A percentile compares a stretch with the other conserved stretches of the same genome.
phyloP scores from a whole-genome alignment of 2,329 filamentous ascomycete species.

The Alternaria atra region DNA sequence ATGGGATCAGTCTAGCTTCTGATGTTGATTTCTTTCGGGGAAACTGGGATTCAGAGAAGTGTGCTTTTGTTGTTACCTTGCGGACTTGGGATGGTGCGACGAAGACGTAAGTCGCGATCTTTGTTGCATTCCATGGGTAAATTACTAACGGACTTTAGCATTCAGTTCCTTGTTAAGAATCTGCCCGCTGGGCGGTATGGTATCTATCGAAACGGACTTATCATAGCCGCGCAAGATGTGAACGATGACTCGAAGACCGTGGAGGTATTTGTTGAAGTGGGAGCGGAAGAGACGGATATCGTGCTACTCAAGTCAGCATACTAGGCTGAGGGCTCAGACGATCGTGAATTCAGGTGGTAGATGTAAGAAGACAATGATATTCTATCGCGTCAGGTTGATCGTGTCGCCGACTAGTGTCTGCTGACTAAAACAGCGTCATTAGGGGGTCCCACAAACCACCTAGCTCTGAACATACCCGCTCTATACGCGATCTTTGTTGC shows the following conservation, averaged over 20 bases:
- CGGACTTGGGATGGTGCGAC: slow-evolving; percentile 23
- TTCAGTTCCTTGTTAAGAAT: neutral
- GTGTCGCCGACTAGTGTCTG: no score
- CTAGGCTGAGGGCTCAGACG: neutral
- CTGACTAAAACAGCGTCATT: no score
- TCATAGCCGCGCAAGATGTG: neutral
- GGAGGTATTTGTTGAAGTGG: neutral
- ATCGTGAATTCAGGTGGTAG: neutral
- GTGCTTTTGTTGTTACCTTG: slow-evolving; percentile 22
- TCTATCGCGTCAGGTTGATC: neutral
- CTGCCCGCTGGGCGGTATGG: neutral
- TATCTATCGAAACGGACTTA: neutral
- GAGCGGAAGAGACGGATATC: neutral
- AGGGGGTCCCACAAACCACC: no score
- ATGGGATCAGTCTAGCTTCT: slow-evolving; percentile 24
- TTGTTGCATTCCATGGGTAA: neutral
- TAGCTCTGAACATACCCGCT: no score
- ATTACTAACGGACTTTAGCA: neutral
- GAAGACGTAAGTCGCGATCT: neutral
- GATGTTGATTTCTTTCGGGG: slow-evolving; percentile 37
- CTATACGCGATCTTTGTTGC: no score
- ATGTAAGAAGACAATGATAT: neutral
- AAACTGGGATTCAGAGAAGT: slow-evolving; percentile 21
- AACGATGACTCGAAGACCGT: neutral
- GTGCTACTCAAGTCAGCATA: neutral